phyloP scores from a whole-genome alignment of 2,329 filamentous ascomycete genomes.

The Bipolaris gigantea region DNA sequence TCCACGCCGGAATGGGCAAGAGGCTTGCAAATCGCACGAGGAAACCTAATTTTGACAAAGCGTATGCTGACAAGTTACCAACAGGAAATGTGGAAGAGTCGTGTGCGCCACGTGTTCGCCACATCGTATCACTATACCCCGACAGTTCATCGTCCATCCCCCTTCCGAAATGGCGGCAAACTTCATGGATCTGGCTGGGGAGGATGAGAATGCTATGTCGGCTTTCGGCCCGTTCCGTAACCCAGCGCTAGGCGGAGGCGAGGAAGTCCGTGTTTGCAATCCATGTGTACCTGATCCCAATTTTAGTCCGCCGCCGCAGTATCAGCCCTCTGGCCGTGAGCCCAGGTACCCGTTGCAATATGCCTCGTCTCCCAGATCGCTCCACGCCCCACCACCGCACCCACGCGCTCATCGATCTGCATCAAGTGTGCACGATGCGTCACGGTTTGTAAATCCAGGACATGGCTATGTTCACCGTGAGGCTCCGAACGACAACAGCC shows the following conservation, averaged over 20 bases:
- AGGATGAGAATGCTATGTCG: slow-evolving; percentile 36
- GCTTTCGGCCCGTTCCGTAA: slow-evolving; percentile 44
- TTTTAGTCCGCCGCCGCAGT: slow-evolving; percentile 60
- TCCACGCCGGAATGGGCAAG: background rate
- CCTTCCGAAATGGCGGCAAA: slow-evolving; percentile 31
- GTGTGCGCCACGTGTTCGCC: slow-evolving; percentile 90
- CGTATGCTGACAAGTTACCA: background rate
- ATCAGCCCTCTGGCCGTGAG: slow-evolving; percentile 13
- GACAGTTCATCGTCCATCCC: slow-evolving; percentile 87
- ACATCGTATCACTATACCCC: slow-evolving; percentile 90
- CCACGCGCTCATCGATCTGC: slow-evolving; percentile 26
- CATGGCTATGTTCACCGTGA: slow-evolving; percentile 27
- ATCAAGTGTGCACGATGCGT: slow-evolving; percentile 24
- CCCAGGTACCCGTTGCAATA: slow-evolving; percentile 5
- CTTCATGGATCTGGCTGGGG: slow-evolving; percentile 52
- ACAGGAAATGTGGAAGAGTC: slow-evolving; percentile 85
- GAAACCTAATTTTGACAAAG: background rate
- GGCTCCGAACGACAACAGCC: slow-evolving; percentile 20
- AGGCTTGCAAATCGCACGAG: background rate
- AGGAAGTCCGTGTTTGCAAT: slow-evolving; percentile 71
- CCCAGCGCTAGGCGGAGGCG: slow-evolving; percentile 62
- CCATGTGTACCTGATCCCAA: slow-evolving; percentile 73
- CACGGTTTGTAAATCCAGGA: slow-evolving; percentile 19
- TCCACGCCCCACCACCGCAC: slow-evolving; percentile 14
- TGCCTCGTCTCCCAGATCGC: slow-evolving; percentile 10